phyloP scores from a whole-genome alignment of 768 basidiomycete species.

The Tulasnella calospora region DNA sequence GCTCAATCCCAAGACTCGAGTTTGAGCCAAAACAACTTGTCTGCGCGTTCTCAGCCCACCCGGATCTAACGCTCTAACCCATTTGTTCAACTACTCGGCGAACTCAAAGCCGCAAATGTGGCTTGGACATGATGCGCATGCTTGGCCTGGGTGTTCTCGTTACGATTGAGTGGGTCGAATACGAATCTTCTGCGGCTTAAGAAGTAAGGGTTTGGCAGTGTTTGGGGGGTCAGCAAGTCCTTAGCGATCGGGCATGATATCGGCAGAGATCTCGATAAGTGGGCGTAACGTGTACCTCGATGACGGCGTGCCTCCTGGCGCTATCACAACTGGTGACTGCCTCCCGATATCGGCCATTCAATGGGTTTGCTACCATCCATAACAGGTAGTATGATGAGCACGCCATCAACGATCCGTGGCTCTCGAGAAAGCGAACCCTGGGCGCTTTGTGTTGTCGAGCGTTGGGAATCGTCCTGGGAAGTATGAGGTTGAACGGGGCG shows the following conservation, averaged over 20 bases:
- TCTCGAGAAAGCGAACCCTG: neutral
- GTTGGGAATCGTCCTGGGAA: neutral
- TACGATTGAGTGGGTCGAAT: neutral
- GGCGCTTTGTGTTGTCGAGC: neutral
- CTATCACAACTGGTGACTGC: neutral
- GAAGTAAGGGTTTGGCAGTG: neutral
- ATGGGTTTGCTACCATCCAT: neutral
- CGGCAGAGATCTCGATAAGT: neutral
- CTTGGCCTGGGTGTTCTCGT: neutral
- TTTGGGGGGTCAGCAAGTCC: neutral
- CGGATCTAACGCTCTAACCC: neutral
- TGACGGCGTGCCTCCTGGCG: neutral
- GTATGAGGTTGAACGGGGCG: neutral
- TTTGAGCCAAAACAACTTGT: neutral
- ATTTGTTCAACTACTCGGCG: neutral
- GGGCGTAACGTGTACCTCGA: neutral
- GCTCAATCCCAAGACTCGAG: neutral
- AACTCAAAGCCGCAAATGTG: neutral
- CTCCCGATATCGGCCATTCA: conserved; percentile 7
- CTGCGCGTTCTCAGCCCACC: neutral
- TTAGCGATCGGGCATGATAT: conserved; percentile 2
- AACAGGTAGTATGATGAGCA: neutral
- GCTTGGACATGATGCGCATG: neutral
- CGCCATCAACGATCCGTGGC: neutral
- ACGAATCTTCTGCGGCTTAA: neutral